Percentiles rank a stretch among this genome's conserved stretches.
These are phyloP conservation scores for Microstegium vimineum DNA, from an alignment of 176 grass and related monocot species.

Conservation along the genomic window DNA sequence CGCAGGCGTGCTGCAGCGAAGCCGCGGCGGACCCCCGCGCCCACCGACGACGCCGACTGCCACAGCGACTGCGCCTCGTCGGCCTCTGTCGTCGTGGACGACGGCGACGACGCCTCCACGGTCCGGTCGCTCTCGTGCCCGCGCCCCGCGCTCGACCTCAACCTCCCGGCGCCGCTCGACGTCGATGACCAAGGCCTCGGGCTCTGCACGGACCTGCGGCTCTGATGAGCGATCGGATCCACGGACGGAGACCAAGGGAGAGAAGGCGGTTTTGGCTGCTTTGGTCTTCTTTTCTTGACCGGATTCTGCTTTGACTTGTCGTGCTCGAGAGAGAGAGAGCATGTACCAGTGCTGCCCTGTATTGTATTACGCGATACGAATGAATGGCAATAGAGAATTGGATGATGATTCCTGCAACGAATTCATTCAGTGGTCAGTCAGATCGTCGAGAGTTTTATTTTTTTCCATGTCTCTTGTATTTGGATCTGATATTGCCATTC, in stretches of 20 bases:
- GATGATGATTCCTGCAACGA: neutral
- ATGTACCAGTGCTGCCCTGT: neutral
- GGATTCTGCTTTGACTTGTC: neutral
- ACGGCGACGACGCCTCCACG: conserved; percentile 38
- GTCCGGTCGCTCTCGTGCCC: neutral
- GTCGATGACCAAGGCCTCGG: neutral
- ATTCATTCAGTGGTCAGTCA: neutral
- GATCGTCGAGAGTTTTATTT: conserved; percentile 1
- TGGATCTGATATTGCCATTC: neutral
- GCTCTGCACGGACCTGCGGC: conserved; percentile 38
- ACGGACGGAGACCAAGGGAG: neutral
- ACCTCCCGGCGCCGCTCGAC: conserved; percentile 34
- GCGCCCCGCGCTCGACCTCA: conserved; percentile 31
- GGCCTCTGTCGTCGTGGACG: conserved; percentile 53
- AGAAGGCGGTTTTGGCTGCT: conserved; percentile 4
- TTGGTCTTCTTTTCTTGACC: neutral
- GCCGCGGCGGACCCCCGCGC: neutral
- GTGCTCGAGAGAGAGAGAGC: conserved; percentile 1
- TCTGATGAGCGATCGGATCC: conserved; percentile 29
- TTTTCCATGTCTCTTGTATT: neutral
- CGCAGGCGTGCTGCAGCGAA: neutral
- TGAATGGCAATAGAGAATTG: neutral
- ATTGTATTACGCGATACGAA: conserved; percentile 16
- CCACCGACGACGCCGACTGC: conserved; percentile 22
- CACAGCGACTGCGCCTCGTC: conserved; percentile 61